Evolutionary conservation across 2,329 filamentous ascomycete genomes (phyloP), one percentile per base, ranked within the genome.

Genomic region (Xylaria multiplex): DNA sequence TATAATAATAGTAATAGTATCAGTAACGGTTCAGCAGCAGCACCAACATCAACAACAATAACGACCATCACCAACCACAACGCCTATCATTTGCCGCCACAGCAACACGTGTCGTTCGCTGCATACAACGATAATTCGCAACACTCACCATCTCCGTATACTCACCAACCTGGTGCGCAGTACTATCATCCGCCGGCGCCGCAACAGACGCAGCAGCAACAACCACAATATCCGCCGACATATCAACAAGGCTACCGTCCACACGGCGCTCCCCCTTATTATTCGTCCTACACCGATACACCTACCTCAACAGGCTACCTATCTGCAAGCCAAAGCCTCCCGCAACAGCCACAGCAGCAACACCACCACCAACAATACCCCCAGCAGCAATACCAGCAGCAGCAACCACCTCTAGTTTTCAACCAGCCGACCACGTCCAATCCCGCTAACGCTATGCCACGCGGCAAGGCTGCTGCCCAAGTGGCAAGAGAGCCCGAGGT

Each of bases 401-500:
- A 66, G 35, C 69, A 65, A 71, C 69, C 49, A 16, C 35, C 71
- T 74, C 74, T 35, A 1, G 74, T 69, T 74, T 64, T 61, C 66
- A 67, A 72, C 40, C 71, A 71, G 55, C 64, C 62, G 49, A 63
- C 59, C 14, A 59, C 61, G 13, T 45, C 70, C 9, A 71, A 68
- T 37, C 62, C 69, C 19, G 42, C 66, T 59, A 73, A 58, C 68
- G 59, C 70, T 48, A 83, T 82, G 81, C 80, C 79, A 67, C 79
- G 78, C 40, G 78, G 78, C 64, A 79, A 78, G 72, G 75, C 78
- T 64, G 75, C 78, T 63, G 75, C 79, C 68, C 78, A 64, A 72
- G 78, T 74, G 70, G 78, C 75, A 46, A 79, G 73, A 65, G 76
- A 80, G 61, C 77, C 79, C 35, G 77, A 78, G 49, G 80, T 87